A percentile compares a stretch with the other conserved stretches of the same genome.
These are phyloP conservation scores for Fusarium xyrophilum DNA, from an alignment of 2,329 filamentous ascomycete genomes.

Conservation along the genomic window DNA sequence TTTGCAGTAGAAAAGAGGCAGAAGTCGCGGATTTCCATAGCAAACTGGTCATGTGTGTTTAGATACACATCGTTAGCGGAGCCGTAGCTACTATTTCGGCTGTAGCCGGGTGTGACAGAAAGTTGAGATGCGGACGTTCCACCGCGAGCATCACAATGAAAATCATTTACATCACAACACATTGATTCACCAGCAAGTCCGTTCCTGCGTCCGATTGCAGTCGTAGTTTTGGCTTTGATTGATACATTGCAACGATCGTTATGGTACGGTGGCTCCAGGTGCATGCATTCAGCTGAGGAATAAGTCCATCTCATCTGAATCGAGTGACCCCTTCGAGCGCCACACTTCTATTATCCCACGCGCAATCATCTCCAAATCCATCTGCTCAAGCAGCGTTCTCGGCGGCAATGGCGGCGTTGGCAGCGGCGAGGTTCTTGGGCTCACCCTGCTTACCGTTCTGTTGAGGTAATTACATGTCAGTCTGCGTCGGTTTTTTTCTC, in stretches of 20 bases:
- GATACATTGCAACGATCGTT: conserved; percentile 46
- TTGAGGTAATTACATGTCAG: conserved; percentile 48
- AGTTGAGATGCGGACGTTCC: conserved; percentile 24
- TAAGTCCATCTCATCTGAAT: conserved; percentile 32
- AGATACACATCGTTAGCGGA: conserved; percentile 24
- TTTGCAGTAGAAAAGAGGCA: background rate
- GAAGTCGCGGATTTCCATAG: background rate
- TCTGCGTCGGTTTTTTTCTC: conserved; percentile 4
- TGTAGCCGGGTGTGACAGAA: conserved; percentile 38
- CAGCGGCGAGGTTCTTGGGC: conserved; percentile 70
- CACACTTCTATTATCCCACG: conserved; percentile 35
- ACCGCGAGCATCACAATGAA: conserved; percentile 4
- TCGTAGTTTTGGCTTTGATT: conserved; percentile 34
- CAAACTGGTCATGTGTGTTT: conserved; percentile 10
- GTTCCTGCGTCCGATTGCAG: conserved; percentile 13
- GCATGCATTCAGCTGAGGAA: conserved; percentile 35
- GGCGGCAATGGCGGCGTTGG: conserved; percentile 54
- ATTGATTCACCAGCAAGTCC: conserved; percentile 7
- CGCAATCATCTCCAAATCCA: conserved; percentile 31
- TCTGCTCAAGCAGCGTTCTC: conserved; percentile 49
- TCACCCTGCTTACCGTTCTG: conserved; percentile 98
- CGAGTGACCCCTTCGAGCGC: conserved; percentile 27
- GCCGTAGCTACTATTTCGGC: conserved; percentile 29
- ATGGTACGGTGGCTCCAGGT: conserved; percentile 46
- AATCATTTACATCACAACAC: conserved; percentile 6